Evolutionary conservation across 768 basidiomycete genomes (phyloP).

Genomic region (Boletus coccyginus): DNA sequence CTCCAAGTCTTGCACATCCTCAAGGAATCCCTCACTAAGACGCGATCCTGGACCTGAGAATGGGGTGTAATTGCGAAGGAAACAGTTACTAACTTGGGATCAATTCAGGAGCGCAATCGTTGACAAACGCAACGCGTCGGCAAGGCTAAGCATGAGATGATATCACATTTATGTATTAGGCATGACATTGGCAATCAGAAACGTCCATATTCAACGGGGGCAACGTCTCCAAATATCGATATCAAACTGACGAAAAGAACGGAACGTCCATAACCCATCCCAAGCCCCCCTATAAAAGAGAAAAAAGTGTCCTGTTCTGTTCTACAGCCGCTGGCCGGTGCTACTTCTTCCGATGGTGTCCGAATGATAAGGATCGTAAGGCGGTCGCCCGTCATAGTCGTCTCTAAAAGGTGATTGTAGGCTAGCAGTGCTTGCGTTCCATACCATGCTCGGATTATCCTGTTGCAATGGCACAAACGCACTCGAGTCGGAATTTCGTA

Average conservation of each 20-base stretch:
- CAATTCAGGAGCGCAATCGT: too few relatives aligned
- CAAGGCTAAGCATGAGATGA: background rate
- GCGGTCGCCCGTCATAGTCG: conserved; percentile 15
- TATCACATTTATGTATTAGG: conserved; percentile 12
- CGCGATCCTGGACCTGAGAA: too few relatives aligned
- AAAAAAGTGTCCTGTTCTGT: background rate
- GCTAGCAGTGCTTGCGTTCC: conserved; percentile 54
- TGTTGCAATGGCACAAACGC: conserved; percentile 72
- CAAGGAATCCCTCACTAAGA: too few relatives aligned
- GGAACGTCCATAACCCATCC: conserved; percentile 9
- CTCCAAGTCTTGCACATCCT: too few relatives aligned
- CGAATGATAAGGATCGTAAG: conserved; percentile 28
- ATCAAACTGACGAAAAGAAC: background rate
- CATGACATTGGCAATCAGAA: background rate
- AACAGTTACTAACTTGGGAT: too few relatives aligned
- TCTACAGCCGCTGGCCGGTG: conserved; percentile 23
- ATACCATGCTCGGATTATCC: conserved; percentile 53
- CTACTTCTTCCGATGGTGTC: conserved; percentile 27
- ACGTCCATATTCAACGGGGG: conserved; percentile 4
- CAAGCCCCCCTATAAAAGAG: background rate
- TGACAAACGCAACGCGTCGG: background rate
- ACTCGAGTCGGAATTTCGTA: conserved; percentile 58
- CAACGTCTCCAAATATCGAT: conserved; percentile 1
- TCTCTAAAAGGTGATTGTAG: conserved; percentile 42
- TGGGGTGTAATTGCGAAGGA: too few relatives aligned